Conservation (phyloP, 306 rosid genomes). For the Citrullus colocynthis region DNA sequence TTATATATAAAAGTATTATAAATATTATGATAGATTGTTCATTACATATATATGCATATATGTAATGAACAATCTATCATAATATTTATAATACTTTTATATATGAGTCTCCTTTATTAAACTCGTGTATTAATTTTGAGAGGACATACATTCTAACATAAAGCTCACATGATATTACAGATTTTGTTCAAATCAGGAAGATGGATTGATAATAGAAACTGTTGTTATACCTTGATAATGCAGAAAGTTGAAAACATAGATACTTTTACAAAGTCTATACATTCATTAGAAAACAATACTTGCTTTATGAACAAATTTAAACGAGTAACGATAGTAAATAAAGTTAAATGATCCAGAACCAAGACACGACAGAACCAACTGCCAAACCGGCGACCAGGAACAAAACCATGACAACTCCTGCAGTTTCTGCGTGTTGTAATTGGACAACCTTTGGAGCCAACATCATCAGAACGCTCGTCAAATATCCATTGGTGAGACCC, state of each 20-base stretch:
- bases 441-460: conserved; percentile 64
- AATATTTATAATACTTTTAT: too few relatives aligned
- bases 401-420: conserved; percentile 58
- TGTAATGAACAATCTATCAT: too few relatives aligned
- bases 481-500: conserved; percentile 84
- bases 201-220: conserved; percentile 64
- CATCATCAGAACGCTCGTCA: conserved; percentile 75
- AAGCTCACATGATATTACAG: conserved; percentile 76
- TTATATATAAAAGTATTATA: too few relatives aligned
- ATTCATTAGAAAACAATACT: background rate
- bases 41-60: too few relatives aligned
- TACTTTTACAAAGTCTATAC: background rate
- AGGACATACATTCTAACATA: background rate
- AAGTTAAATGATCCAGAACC: conserved; percentile 82
- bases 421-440: conserved; percentile 72
- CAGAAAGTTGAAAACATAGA: background rate
- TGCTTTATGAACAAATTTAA: background rate
- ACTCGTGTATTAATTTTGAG: too few relatives aligned
- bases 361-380: conserved; percentile 60
- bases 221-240: conserved; percentile 55
- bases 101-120: too few relatives aligned
- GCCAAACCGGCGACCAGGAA: conserved; percentile 71
- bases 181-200: conserved; percentile 67
- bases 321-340: conserved; percentile 30
- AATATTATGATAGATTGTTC: too few relatives aligned